phyloP scores from a whole-genome alignment of 2,329 filamentous ascomycete genomes.

The Colletotrichum falcatum region DNA sequence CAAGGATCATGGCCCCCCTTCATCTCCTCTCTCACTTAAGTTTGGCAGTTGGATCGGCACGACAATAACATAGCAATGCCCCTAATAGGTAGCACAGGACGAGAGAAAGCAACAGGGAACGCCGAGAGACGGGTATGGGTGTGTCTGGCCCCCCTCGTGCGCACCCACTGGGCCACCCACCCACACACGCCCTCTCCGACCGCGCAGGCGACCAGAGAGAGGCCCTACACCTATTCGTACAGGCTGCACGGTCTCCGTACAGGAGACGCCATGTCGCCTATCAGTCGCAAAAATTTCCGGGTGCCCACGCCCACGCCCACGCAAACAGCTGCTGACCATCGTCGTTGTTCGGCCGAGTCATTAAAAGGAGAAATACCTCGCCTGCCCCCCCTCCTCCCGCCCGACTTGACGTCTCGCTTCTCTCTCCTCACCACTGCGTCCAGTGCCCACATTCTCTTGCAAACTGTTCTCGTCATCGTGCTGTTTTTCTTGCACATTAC shows the following conservation, averaged over 20 bases:
- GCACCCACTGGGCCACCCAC: slow-evolving; percentile 11
- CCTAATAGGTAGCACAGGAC: slow-evolving; percentile 1
- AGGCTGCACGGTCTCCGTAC: too few species aligned
- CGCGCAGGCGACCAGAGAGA: slow-evolving; percentile 23
- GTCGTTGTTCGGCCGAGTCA: slow-evolving; percentile 19
- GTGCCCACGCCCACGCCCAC: slow-evolving; percentile 31
- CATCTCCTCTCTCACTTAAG: background rate
- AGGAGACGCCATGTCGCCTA: slow-evolving; percentile 35
- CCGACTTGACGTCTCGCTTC: background rate
- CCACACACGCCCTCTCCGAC: slow-evolving; percentile 2
- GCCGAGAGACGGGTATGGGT: slow-evolving; percentile 3
- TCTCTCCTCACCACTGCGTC: slow-evolving; percentile 25
- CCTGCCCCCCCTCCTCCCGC: slow-evolving; percentile 31
- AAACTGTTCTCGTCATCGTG: slow-evolving; percentile 36
- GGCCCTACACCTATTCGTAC: too few species aligned
- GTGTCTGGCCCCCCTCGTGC: slow-evolving; percentile 22
- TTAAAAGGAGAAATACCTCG: slow-evolving; percentile 41
- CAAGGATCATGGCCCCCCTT: background rate
- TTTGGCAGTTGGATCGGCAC: slow-evolving; percentile 11
- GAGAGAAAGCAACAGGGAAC: slow-evolving; percentile 11
- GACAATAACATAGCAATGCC: background rate
- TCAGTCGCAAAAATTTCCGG: slow-evolving; percentile 30
- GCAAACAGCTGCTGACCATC: background rate
- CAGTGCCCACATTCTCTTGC: slow-evolving; percentile 40
- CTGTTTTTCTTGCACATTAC: slow-evolving; percentile 37